A percentile compares a stretch with the other conserved stretches of the same genome.
Conservation (phyloP, 257 asterid species). For the Capsicum chinense region DNA sequence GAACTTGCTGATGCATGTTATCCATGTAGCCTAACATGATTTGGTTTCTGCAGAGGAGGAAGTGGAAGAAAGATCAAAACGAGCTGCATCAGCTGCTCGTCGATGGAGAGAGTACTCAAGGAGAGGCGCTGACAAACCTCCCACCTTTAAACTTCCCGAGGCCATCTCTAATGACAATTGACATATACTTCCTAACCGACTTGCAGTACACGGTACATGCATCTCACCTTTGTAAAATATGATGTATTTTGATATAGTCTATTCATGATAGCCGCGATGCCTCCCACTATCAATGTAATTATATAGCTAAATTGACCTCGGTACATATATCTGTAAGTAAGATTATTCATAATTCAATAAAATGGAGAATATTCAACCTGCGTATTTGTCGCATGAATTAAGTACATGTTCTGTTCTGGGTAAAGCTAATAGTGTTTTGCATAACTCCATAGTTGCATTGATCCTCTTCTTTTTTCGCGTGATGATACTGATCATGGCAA, state of each 20-base stretch:
- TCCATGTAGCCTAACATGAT: background rate
- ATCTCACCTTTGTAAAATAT: constrained; percentile 25
- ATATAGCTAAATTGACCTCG: constrained; percentile 10
- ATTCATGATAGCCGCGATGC: constrained; percentile 13
- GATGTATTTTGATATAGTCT: background rate
- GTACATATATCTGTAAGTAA: background rate
- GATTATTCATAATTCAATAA: background rate
- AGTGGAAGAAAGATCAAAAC: constrained; percentile 67
- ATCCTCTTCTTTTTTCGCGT: background rate
- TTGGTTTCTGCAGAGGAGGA: constrained; percentile 64
- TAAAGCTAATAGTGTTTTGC: background rate
- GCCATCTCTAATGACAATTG: constrained; percentile 60
- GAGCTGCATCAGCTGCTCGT: constrained; percentile 96
- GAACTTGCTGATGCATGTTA: background rate
- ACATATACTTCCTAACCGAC: constrained; percentile 23
- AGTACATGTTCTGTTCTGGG: background rate
- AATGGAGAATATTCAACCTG: background rate
- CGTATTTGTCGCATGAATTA: background rate
- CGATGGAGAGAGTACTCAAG: constrained; percentile 98
- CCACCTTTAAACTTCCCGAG: constrained; percentile 88
- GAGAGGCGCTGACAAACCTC: constrained; percentile 80
- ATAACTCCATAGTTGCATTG: background rate
- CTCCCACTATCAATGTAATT: constrained; percentile 17
- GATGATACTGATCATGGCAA: background rate
- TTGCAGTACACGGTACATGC: background rate